phyloP scores from a whole-genome alignment of 805 yeast species.

The Monosporozyma servazzii region DNA sequence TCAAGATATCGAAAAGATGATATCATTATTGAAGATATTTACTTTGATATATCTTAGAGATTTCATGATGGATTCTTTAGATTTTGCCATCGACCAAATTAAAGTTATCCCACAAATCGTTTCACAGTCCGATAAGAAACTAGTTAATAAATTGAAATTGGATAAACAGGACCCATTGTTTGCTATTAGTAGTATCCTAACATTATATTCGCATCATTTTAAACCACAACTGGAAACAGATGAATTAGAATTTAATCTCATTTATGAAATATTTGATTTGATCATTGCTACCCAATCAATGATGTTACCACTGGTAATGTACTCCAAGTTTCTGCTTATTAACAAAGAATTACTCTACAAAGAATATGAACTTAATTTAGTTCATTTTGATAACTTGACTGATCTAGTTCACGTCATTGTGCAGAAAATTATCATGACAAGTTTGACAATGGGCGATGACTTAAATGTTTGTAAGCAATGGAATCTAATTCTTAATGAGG shows the following conservation, averaged over 20 bases:
- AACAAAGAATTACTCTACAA: conserved; percentile 38
- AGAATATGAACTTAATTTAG: conserved; percentile 15
- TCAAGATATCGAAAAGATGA: conserved; percentile 24
- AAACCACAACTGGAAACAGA: conserved; percentile 13
- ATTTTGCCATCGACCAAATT: conserved; percentile 57
- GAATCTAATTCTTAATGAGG: background rate
- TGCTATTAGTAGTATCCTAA: conserved; percentile 67
- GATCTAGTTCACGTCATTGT: conserved; percentile 32
- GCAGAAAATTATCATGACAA: conserved; percentile 28
- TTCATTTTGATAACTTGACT: conserved; percentile 27
- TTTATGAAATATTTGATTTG: conserved; percentile 61
- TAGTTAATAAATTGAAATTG: conserved; percentile 31
- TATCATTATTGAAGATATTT: conserved; percentile 42
- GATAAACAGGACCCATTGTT: conserved; percentile 48
- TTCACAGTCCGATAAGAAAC: conserved; percentile 36
- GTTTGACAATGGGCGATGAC: background rate
- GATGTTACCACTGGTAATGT: conserved; percentile 47
- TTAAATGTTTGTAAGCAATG: background rate
- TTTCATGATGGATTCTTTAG: conserved; percentile 67
- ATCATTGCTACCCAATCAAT: conserved; percentile 51
- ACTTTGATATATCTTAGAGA: conserved; percentile 65
- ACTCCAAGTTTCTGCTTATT: conserved; percentile 43
- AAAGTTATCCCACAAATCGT: conserved; percentile 56
- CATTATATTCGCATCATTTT: conserved; percentile 69
- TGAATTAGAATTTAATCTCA: conserved; percentile 20